Base-by-base conservation (phyloP, 2,329 filamentous ascomycete species). In the Microsporum ferrugineum region DNA sequence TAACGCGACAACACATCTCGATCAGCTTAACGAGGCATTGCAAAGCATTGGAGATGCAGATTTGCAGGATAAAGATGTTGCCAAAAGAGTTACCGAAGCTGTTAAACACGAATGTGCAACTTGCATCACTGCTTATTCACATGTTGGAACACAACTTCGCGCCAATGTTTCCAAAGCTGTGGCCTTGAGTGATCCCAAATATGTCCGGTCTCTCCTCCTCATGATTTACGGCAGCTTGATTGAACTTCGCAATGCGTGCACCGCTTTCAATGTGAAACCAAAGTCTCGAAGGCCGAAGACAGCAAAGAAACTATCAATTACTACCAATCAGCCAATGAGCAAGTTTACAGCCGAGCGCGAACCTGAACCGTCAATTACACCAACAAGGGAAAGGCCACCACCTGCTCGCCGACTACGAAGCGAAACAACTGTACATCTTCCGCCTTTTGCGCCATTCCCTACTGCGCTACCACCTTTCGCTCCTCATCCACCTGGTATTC, bases 231-330 rank as follows among this genome's bases (percentile, higher is more conserved):
- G 80, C 56, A 81, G 82, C 63, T 69, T 84, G 57, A 71, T 83
- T 53, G 84, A 86, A 68, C 74, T 84, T 62, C 80, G 81, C 58
- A 85, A 85, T 68, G 80, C 82, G 45, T 83, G 81, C 67, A 41
- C 57, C 17, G 31, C 49, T 47, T 73, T 77, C 58, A 74, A 73
- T 36, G 67, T 77, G 39, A 68, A 69, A 57, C 60, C 63, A 49
- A 69, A 69, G 60, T 71, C 71, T 60, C 68, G 67, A 36, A 34
- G 57, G n/a, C 33, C 60, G 64, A 55, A 67, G 71, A 58, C 65
- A 12, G 43, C 38, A 17, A 63, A 62, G 27, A 61, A 59, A 12
- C 17, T 45, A 29, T 36, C 33, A n/a, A 29, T 57, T 10, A 55
- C 41, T n/a, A 43, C 55, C 27, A 43, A 71, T 53, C 68, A 70